Evolutionary conservation across 345 rosid genomes (phyloP).

Genomic region (Brassica incana): DNA sequence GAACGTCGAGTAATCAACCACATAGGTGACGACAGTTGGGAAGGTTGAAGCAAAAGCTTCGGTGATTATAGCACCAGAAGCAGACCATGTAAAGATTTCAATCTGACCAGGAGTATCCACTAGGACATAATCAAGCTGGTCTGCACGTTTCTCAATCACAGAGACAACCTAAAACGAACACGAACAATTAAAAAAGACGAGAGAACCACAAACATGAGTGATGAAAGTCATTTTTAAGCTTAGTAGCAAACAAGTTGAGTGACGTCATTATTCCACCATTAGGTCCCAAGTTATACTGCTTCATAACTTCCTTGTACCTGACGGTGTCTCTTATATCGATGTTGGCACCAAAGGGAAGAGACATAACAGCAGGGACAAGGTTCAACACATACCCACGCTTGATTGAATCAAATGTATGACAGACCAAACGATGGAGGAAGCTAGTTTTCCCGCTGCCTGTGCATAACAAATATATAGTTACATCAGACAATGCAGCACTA

Average conservation of each 20-base stretch:
- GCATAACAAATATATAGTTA: not conserved
- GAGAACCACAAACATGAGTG: not conserved
- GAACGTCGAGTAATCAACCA: slow-evolving; percentile 84
- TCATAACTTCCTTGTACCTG: slow-evolving; percentile 31
- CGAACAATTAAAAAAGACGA: not conserved
- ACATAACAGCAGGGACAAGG: slow-evolving; percentile 85
- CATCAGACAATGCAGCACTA: not conserved
- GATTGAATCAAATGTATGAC: slow-evolving; percentile 64
- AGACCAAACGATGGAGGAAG: slow-evolving; percentile 69
- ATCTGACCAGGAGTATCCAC: slow-evolving; percentile 94
- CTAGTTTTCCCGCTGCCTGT: slow-evolving; percentile 84
- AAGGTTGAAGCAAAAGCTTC: slow-evolving; percentile 89
- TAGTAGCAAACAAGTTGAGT: slow-evolving; percentile 40
- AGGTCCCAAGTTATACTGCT: not conserved
- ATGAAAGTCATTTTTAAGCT: slow-evolving; percentile 42
- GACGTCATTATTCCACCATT: not conserved
- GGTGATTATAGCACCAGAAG: slow-evolving; percentile 88
- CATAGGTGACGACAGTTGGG: slow-evolving; percentile 72
- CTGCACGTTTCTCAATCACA: slow-evolving; percentile 76
- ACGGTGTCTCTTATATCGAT: slow-evolving; percentile 84
- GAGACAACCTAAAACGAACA: slow-evolving; percentile 54
- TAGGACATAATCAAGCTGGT: slow-evolving; percentile 81
- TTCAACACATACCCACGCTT: slow-evolving; percentile 72
- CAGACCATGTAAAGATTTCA: slow-evolving; percentile 93
- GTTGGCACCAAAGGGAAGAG: slow-evolving; percentile 59